Conservation (phyloP, 768 basidiomycete genomes). For the Suillus bovinus region DNA sequence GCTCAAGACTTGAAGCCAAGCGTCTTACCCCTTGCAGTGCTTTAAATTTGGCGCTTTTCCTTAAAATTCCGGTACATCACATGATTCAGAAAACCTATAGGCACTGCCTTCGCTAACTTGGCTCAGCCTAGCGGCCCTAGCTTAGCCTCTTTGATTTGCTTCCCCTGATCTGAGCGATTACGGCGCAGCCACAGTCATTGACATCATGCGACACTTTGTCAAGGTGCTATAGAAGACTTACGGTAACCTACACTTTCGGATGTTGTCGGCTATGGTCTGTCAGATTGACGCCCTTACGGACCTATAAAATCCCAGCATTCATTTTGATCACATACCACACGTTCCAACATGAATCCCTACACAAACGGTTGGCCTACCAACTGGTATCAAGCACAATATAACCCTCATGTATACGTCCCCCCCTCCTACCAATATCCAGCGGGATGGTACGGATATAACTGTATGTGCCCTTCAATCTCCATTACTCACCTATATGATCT, state of each 20-base stretch:
- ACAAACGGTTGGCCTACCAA: constrained; percentile 14
- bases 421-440: constrained; percentile 15
- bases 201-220: background rate
- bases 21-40: background rate
- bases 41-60: background rate
- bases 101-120: background rate
- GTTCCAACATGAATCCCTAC: constrained; percentile 25
- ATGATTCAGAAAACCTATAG: background rate
- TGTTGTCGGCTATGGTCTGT: background rate
- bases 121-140: background rate
- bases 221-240: background rate
- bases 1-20: background rate
- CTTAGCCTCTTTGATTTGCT: background rate
- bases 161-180: background rate
- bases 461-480: constrained; percentile 13
- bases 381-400: constrained; percentile 29
- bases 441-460: constrained; percentile 14
- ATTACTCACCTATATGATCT: background rate
- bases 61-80: no score
- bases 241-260: background rate
- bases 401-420: constrained; percentile 32
- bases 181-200: background rate
- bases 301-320: constrained; percentile 13
- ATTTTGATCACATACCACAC: background rate
- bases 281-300: background rate